phyloP scores from a whole-genome alignment of 306 rosid species.

The Elaeagnus macrophylla region DNA sequence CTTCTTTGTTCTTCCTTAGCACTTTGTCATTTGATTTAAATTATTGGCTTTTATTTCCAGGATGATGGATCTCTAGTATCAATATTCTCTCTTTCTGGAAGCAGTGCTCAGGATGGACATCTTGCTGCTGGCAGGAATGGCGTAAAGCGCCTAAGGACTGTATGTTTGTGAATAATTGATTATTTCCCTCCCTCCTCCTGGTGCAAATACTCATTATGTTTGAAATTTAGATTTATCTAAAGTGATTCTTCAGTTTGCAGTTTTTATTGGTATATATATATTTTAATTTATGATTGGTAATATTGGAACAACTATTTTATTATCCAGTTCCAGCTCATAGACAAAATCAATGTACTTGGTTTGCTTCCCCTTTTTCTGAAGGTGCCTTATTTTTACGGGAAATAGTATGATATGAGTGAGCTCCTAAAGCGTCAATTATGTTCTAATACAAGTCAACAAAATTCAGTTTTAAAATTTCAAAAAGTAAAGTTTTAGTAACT shows the following conservation, averaged over 20 bases:
- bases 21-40: background rate
- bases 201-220: background rate
- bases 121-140: conserved; percentile 91
- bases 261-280: background rate
- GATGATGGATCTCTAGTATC: conserved; percentile 91
- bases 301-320: no score
- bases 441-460: no score
- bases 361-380: no score
- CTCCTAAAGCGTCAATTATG: no score
- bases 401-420: no score
- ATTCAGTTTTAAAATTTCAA: no score
- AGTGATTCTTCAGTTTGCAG: background rate
- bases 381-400: no score
- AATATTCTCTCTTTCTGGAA: conserved; percentile 72
- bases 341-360: no score
- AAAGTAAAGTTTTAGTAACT: no score
- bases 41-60: conserved; percentile 28
- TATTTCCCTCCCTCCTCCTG: background rate
- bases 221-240: background rate
- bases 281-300: background rate
- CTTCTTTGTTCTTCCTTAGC: no score
- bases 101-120: conserved; percentile 85
- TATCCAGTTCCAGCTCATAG: no score
- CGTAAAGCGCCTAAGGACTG: conserved; percentile 85
- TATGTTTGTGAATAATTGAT: conserved; percentile 18